phyloP scores from a whole-genome alignment of 1,284 basidiomycete species.

The Vanrija pseudolonga region DNA sequence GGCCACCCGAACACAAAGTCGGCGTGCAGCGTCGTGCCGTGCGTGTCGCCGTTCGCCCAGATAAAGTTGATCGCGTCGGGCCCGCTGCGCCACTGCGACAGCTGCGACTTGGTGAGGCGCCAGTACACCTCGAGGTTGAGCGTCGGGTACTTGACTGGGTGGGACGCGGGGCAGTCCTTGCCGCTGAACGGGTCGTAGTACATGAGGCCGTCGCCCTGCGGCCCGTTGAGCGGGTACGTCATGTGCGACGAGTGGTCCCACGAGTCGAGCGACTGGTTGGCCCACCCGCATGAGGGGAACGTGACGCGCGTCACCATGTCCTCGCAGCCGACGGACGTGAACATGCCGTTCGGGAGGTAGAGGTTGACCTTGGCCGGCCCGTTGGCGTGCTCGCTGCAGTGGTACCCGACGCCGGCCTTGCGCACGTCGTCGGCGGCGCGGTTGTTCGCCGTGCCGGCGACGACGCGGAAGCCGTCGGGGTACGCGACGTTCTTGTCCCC shows the following conservation, averaged over 20 bases:
- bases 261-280: constrained; percentile 23
- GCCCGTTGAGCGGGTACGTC: background rate
- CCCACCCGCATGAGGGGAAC: constrained; percentile 33
- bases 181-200: constrained; percentile 12
- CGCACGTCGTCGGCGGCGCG: background rate
- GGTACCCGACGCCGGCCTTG: background rate
- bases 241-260: constrained; percentile 27
- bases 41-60: constrained; percentile 23
- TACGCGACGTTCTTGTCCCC: background rate
- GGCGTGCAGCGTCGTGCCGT: constrained; percentile 21
- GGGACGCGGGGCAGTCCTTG: background rate
- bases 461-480: background rate
- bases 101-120: constrained; percentile 16
- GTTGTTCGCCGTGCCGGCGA: background rate
- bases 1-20: constrained; percentile 23
- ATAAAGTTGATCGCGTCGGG: background rate
- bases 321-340: background rate
- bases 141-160: background rate
- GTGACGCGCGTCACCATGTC: background rate
- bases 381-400: constrained; percentile 1
- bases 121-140: constrained; percentile 23
- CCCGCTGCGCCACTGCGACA: constrained; percentile 24
- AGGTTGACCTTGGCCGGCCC: background rate
- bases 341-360: background rate
- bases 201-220: background rate